Evolutionary conservation across 768 basidiomycete species (phyloP), one percentile per base, ranked within the genome.

Genomic region (Psilocybe cubensis): DNA sequence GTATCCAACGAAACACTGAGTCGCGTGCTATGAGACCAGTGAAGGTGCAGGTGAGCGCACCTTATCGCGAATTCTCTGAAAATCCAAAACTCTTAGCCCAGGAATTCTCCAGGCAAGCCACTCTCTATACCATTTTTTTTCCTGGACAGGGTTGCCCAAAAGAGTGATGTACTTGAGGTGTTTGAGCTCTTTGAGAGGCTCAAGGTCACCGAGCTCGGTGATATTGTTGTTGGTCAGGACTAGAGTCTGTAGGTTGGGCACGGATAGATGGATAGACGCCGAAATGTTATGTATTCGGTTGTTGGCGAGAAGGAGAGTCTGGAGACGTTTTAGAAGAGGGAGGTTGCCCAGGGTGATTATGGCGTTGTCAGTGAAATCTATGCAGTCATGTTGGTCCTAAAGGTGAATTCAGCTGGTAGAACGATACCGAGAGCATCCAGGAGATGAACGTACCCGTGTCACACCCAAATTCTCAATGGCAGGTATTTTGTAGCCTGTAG

Each of bases 391-490:
- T 75, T 94, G 91, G 77, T 96, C 94, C 91, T 94, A 66, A 25
- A 58, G 38, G 12, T 27, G 41, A 52, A 33, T 64, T 60, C 31
- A 48, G 52, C 20, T 56, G 41, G 41, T 60, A 38, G n/a, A 17
- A 18, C 12, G 12, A n/a, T 4, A 17, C 20, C 53, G 38, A 41
- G 42, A 45, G 18, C 11, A 1, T 24, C 7, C 4, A 31, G 60
- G 55, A 61, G 60, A 62, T 49, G 56, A 38, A 72, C 84, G 64
- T 72, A 87, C 92, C 81, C 81, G 88, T 72, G 94, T 93, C 61
- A 95, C 91, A 80, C 94, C 94, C 63, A 96, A 82, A 82, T 96
- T 96, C 88, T 96, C 94, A 70, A 96, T 96, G 54, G 91, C 85
- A 52, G 94, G 94, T 63, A 96, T 95, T 84, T 93, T 94, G 77